These are phyloP conservation scores for Schwanniomyces vanrijiae DNA, from an alignment of 805 yeast species.

Conservation along the genomic window DNA sequence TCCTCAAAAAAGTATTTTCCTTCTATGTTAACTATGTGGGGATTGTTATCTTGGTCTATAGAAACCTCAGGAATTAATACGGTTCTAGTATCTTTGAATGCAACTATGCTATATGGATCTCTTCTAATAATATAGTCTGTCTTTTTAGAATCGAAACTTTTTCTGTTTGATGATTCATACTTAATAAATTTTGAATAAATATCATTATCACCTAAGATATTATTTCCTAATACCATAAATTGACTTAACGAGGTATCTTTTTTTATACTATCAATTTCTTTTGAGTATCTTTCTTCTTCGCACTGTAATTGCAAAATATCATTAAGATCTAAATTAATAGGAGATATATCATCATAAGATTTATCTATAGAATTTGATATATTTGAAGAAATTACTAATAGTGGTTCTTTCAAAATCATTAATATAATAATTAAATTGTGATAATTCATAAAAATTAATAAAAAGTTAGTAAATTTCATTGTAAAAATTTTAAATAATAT, in stretches of 20 bases:
- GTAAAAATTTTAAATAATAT: too few relatives aligned
- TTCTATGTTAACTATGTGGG: not conserved
- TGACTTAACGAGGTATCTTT: too few relatives aligned
- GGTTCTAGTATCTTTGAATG: conserved; percentile 17
- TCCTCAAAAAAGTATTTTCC: not conserved
- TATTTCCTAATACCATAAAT: not conserved
- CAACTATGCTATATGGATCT: conserved; percentile 11
- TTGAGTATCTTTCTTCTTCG: conserved; percentile 1
- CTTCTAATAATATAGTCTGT: conserved; percentile 10
- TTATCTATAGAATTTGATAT: not conserved
- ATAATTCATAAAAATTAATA: too few relatives aligned
- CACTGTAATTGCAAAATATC: not conserved
- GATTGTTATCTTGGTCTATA: not conserved
- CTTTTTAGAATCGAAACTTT: conserved; percentile 8
- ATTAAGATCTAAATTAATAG: conserved; percentile 2
- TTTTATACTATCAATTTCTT: not conserved
- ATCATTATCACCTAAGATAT: not conserved
- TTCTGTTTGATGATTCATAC: conserved; percentile 9
- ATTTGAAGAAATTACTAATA: not conserved
- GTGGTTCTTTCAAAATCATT: too few relatives aligned
- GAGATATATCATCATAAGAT: not conserved
- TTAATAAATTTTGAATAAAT: not conserved
- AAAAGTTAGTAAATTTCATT: too few relatives aligned
- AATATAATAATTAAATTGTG: not conserved
- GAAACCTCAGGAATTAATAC: conserved; percentile 12